Conservation (phyloP, 768 basidiomycete species). For the Lanmaoa pseudosensibilis region DNA sequence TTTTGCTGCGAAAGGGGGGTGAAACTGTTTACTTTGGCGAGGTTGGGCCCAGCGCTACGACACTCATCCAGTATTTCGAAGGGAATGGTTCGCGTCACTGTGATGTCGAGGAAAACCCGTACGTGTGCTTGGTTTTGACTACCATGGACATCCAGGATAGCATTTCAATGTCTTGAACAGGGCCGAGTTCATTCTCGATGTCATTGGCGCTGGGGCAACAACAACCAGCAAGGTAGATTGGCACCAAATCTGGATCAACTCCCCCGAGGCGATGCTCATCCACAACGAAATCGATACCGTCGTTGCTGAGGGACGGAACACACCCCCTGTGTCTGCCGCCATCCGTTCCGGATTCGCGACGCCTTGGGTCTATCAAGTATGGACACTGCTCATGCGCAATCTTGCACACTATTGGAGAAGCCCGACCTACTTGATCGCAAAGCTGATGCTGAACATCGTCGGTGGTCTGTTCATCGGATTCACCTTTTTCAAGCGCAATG, state of each 20-base stretch:
- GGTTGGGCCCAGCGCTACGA: conserved; percentile 58
- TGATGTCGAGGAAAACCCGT: conserved; percentile 66
- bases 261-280: conserved; percentile 42
- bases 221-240: conserved; percentile 56
- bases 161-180: conserved; percentile 31
- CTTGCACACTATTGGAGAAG: conserved; percentile 51
- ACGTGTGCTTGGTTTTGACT: conserved; percentile 33
- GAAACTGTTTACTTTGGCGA: conserved; percentile 69
- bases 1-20: conserved; percentile 78
- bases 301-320: conserved; percentile 46
- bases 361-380: conserved; percentile 50
- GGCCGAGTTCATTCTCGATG: conserved; percentile 66
- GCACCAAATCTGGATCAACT: conserved; percentile 59
- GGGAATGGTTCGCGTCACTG: conserved; percentile 65
- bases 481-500: conserved; percentile 58
- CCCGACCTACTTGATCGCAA: conserved; percentile 61
- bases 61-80: conserved; percentile 78
- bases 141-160: conserved; percentile 46
- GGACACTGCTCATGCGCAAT: conserved; percentile 46
- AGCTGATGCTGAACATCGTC: conserved; percentile 52
- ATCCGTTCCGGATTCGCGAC: conserved; percentile 51
- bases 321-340: conserved; percentile 37
- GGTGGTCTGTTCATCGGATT: conserved; percentile 60
- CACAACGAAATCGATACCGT: conserved; percentile 46
- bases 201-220: conserved; percentile 73